Conservation (phyloP, 2,329 filamentous ascomycete genomes). For the Biscogniauxia sp. region DNA sequence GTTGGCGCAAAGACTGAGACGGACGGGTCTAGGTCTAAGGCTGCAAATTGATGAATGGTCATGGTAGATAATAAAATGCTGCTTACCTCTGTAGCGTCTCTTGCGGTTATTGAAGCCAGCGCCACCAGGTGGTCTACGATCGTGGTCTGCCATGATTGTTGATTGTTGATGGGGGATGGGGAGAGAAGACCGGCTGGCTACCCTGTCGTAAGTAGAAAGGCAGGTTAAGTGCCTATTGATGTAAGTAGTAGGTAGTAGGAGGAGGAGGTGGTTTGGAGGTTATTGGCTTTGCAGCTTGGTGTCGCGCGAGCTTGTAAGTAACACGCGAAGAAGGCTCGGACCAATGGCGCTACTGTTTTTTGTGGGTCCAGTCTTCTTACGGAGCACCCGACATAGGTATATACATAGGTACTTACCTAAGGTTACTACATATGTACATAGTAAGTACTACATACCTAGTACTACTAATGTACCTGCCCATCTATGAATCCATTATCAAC, state of each 20-base stretch:
- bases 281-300: background rate
- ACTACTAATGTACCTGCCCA: background rate
- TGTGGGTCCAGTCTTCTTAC: background rate
- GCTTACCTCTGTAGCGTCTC: conserved; percentile 73
- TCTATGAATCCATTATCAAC: no score
- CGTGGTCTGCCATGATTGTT: conserved; percentile 53
- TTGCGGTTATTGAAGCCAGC: conserved; percentile 63
- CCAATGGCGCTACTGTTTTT: background rate
- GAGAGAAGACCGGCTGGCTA: conserved; percentile 3
- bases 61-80: background rate
- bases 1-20: background rate
- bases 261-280: background rate
- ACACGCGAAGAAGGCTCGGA: background rate
- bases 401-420: background rate
- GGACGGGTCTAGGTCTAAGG: background rate
- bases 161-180: conserved; percentile 3
- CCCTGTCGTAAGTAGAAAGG: background rate
- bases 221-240: no score
- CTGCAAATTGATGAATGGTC: background rate
- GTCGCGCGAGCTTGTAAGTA: background rate
- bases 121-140: conserved; percentile 51
- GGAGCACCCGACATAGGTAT: no score
- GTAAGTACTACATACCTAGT: background rate
- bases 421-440: background rate
- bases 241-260: background rate